Percentiles rank a stretch among this genome's conserved stretches.
Conservation (phyloP, 140 eudicot species). For the Senecio squalidus region DNA sequence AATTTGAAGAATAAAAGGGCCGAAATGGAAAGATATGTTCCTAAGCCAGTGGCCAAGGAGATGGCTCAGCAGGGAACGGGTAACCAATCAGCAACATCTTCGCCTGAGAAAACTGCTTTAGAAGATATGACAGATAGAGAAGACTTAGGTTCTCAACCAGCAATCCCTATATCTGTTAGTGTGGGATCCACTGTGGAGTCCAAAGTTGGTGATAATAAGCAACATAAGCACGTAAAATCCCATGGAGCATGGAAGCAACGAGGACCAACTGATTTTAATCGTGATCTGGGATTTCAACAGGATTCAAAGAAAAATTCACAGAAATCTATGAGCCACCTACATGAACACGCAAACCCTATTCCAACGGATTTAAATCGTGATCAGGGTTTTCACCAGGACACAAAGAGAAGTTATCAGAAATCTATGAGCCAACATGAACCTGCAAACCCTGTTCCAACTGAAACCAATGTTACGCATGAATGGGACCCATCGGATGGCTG, state of each 20-base stretch:
- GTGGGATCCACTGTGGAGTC: conserved; percentile 32
- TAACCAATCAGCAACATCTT: conserved; percentile 27
- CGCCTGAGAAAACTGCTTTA: conserved; percentile 18
- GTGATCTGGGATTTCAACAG: conserved; percentile 32
- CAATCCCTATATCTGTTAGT: conserved; percentile 21
- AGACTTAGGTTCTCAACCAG: conserved; percentile 26
- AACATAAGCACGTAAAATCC: conserved; percentile 38
- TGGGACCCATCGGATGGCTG: conserved; percentile 49
- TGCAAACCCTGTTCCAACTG: conserved; percentile 27
- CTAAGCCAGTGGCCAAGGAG: conserved; percentile 65
- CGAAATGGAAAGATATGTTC: conserved; percentile 91
- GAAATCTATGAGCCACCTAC: conserved; percentile 29
- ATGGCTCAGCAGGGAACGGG: neutral
- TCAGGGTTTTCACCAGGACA: conserved; percentile 31
- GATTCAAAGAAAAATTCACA: conserved; percentile 15
- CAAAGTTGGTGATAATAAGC: conserved; percentile 32
- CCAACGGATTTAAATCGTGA: conserved; percentile 27
- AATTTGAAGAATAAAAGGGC: conserved; percentile 79
- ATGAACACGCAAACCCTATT: conserved; percentile 25
- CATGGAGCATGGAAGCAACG: conserved; percentile 60
- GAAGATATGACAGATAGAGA: conserved; percentile 35
- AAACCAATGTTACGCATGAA: conserved; percentile 28
- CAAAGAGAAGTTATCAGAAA: conserved; percentile 17
- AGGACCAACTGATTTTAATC: conserved; percentile 37
- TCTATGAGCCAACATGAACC: conserved; percentile 30